Conservation (phyloP, 306 rosid species). For the Quercus rubra region DNA sequence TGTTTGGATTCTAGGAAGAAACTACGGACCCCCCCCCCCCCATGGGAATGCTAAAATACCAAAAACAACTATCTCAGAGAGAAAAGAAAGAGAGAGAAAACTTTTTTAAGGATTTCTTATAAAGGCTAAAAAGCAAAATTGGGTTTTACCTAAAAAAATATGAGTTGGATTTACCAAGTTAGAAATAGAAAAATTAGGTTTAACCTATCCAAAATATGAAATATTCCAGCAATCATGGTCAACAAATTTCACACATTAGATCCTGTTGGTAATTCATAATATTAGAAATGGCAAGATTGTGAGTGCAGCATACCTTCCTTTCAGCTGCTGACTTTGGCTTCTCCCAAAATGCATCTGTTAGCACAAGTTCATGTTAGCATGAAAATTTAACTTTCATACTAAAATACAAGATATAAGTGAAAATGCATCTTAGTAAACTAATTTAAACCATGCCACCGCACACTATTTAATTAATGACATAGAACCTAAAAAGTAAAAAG, state of each 20-base stretch:
- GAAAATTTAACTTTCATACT: neutral
- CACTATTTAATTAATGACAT: neutral
- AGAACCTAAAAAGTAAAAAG: neutral
- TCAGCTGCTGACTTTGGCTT: slow-evolving; percentile 69
- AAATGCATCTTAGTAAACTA: neutral
- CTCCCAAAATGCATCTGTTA: slow-evolving; percentile 78
- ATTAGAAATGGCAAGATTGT: neutral
- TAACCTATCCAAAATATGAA: neutral
- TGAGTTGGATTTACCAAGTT: no score
- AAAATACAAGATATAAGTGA: neutral
- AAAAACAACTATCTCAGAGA: no score
- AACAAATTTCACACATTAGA: neutral
- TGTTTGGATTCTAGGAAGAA: no score
- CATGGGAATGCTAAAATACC: no score
- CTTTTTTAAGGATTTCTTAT: no score
- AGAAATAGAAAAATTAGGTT: no score
- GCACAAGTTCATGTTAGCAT: slow-evolving; percentile 31
- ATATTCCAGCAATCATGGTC: neutral
- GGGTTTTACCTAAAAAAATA: no score
- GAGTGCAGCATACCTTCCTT: slow-evolving; percentile 56
- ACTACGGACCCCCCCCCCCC: no score
- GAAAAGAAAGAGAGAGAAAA: no score
- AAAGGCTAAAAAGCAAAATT: no score
- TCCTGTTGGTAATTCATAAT: neutral
- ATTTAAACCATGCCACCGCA: neutral